Conservation (phyloP, 805 yeast species). For the Metschnikowia noctiluminum region DNA sequence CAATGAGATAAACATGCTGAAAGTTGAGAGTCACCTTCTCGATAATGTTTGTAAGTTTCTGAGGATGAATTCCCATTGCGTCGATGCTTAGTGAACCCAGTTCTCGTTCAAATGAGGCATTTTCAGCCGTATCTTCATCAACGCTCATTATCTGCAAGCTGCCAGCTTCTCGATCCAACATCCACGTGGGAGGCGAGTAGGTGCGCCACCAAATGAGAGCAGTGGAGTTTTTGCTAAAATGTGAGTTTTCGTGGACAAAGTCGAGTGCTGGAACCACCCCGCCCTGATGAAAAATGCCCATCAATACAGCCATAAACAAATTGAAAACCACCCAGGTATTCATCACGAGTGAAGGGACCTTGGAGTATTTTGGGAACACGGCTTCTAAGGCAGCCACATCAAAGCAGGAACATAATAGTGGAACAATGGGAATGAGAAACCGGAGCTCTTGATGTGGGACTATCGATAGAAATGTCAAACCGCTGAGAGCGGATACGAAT, state of each 20-base stretch:
- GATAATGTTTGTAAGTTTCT: conserved; percentile 21
- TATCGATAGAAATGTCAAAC: conserved; percentile 56
- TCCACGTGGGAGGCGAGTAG: conserved; percentile 90
- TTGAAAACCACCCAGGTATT: conserved; percentile 66
- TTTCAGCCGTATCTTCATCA: conserved; percentile 11
- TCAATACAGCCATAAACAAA: conserved; percentile 49
- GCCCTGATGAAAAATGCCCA: conserved; percentile 87
- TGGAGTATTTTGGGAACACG: background rate
- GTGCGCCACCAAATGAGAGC: conserved; percentile 86
- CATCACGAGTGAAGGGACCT: conserved; percentile 23
- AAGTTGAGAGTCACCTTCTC: conserved; percentile 8
- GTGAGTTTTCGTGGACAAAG: conserved; percentile 24
- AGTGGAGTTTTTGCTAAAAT: background rate
- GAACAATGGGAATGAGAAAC: conserved; percentile 75
- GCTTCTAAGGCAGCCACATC: conserved; percentile 35
- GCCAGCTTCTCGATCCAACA: conserved; percentile 39
- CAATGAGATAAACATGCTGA: conserved; percentile 25
- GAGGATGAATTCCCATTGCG: conserved; percentile 45
- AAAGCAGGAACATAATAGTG: conserved; percentile 60
- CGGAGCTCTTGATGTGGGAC: conserved; percentile 95
- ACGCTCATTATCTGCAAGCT: conserved; percentile 16
- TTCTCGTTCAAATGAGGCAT: too few relatives aligned
- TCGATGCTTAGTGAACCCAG: conserved; percentile 26
- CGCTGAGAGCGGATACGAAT: conserved; percentile 59
- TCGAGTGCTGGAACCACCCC: conserved; percentile 74